Evolutionary conservation across 1,139 yeast species (phyloP).

Genomic region (Taphrina betulina): DNA sequence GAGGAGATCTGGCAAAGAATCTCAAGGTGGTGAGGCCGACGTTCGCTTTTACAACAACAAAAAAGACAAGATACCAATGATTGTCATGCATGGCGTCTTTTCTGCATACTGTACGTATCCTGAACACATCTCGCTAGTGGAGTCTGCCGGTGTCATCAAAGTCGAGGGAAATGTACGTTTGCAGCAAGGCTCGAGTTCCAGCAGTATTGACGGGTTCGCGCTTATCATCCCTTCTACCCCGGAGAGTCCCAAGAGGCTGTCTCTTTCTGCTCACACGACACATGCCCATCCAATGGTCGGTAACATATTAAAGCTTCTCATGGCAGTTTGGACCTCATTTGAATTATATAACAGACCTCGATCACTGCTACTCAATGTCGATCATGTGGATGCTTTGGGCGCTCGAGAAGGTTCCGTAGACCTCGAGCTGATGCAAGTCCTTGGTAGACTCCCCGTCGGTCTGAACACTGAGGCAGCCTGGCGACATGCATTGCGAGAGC

Average conservation of each 20-base stretch:
- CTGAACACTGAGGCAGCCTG: conserved; percentile 3
- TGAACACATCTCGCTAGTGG: conserved; percentile 17
- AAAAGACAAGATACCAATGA: conserved; percentile 8
- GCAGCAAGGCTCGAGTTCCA: background rate
- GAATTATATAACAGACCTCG: conserved; percentile 11
- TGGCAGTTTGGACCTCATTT: conserved; percentile 16
- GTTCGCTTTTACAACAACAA: conserved; percentile 6
- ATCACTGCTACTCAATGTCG: conserved; percentile 7
- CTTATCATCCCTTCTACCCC: conserved; percentile 12
- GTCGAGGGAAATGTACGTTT: conserved; percentile 10
- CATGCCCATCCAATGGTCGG: conserved; percentile 1
- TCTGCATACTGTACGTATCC: conserved; percentile 25
- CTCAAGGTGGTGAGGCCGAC: background rate
- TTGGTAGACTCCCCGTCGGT: background rate
- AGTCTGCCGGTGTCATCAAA: conserved; percentile 16
- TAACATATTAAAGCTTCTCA: conserved; percentile 11
- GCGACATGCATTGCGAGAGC: conserved; percentile 13
- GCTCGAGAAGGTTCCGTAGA: background rate
- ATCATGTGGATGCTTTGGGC: conserved; percentile 24
- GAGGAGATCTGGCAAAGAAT: background rate
- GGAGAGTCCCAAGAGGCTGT: conserved; percentile 5
- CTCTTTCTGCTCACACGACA: background rate
- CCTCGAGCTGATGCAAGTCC: conserved; percentile 1
- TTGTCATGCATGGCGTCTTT: conserved; percentile 1
- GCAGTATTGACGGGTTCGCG: conserved; percentile 1